Base-by-base conservation (phyloP, 2,329 filamentous ascomycete species). In the Fusarium annulatum region DNA sequence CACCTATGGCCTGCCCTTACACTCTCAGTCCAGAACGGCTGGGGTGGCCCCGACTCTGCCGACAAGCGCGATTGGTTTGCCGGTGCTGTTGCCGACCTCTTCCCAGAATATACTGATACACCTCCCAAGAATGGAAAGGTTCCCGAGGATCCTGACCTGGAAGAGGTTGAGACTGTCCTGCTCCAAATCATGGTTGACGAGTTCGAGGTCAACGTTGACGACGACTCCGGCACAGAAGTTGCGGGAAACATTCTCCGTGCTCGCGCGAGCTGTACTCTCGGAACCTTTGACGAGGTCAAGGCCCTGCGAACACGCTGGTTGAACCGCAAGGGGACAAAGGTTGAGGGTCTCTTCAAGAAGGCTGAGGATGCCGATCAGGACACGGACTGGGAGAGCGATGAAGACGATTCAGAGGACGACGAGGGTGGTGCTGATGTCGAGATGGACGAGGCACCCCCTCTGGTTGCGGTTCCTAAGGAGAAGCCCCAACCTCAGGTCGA, bases 1-100 rank as follows among this genome's bases (percentile, higher is more conserved):
- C 91, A 95, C 85, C 89, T 93, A 79, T 99, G 96, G 96, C 91
- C 93, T 12, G 92, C 94, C 38, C 91, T 99, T 61, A 93, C 92
- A 55, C 91, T 97, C 80, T 94, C 96, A 52, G 94, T 98, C 49
- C 89, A 93, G 81, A 94, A 94, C 82, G 88, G 90, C 84, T 97
- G 95, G 93, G 96, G 96, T 78, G 96, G 96, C 5, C 90, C 94
- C 45, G 91, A 94, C 79, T 92, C 91, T 28, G 82, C 87, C 69
- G 94, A 97, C 83, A 98, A 98, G 86, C 93, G 96, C 79, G 96
- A 97, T 87, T 98, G 95, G 96, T 94, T 99, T 79, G 96, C 94
- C 58, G 95, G 95, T 72, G 93, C 93, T 48, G 88, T 98, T 60
- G 92, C 92, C 67, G 94, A 97, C 33, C 90, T 97, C 71, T 92